Evolutionary conservation across 495 filamentous ascomycete species (phyloP).

Genomic region (Sabuloglossum arenarium): DNA sequence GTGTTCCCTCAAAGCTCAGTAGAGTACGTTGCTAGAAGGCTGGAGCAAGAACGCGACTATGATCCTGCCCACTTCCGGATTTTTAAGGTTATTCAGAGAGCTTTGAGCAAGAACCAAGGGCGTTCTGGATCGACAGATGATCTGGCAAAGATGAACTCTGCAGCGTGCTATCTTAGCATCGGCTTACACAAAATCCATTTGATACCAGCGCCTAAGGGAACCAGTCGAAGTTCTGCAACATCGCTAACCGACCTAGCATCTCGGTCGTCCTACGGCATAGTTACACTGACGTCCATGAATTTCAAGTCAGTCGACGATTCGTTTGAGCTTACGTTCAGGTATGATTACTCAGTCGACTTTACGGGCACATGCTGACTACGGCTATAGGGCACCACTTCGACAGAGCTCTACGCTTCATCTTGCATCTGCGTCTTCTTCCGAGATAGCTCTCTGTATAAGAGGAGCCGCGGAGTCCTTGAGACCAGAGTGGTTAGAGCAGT

Average conservation of each 20-base stretch:
- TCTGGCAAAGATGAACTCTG: slow-evolving; percentile 48
- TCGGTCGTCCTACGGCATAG: slow-evolving; percentile 43
- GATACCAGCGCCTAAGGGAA: slow-evolving; percentile 45
- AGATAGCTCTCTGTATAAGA: slow-evolving; percentile 55
- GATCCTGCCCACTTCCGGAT: slow-evolving; percentile 50
- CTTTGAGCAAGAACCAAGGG: slow-evolving; percentile 31
- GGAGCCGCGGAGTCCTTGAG: slow-evolving; percentile 57
- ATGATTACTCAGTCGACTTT: slow-evolving; percentile 5
- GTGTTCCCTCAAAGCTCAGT: slow-evolving; percentile 38
- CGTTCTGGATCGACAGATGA: slow-evolving; percentile 49
- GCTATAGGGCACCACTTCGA: slow-evolving; percentile 40
- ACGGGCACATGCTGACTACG: background rate
- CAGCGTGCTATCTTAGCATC: slow-evolving; percentile 67
- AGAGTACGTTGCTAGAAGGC: slow-evolving; percentile 38
- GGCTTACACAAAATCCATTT: slow-evolving; percentile 68
- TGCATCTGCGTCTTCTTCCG: slow-evolving; percentile 55
- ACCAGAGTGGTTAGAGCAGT: slow-evolving; percentile 60
- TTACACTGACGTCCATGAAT: slow-evolving; percentile 47
- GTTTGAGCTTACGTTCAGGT: slow-evolving; percentile 71
- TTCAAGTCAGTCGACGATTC: slow-evolving; percentile 60
- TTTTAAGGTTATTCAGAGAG: slow-evolving; percentile 66
- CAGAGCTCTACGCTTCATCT: slow-evolving; percentile 44
- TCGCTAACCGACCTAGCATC: slow-evolving; percentile 28
- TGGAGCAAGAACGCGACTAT: slow-evolving; percentile 52
- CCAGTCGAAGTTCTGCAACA: slow-evolving; percentile 31